These are phyloP conservation scores for Aspergillus pseudotamarii DNA, from an alignment of 2,329 filamentous ascomycete species.

Conservation along the genomic window DNA sequence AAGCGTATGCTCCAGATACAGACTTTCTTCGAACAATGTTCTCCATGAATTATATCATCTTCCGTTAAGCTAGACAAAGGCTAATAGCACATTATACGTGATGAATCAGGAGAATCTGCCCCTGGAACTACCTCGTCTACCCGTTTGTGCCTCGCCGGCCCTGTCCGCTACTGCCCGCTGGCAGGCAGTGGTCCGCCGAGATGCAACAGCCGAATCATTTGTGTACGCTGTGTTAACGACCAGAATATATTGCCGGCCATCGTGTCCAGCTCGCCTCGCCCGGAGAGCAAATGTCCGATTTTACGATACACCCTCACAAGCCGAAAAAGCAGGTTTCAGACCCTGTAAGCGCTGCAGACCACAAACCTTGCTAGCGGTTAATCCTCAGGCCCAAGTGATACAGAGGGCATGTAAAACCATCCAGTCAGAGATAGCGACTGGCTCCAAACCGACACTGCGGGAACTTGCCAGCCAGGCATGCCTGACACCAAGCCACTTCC, in stretches of 20 bases:
- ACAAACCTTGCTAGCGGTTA: constrained; percentile 33
- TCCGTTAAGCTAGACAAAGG: neutral
- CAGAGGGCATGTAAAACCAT: constrained; percentile 37
- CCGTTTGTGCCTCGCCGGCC: constrained; percentile 16
- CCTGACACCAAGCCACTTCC: constrained; percentile 56
- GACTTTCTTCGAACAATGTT: neutral
- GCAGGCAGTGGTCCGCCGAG: constrained; percentile 50
- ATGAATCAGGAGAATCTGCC: constrained; percentile 15
- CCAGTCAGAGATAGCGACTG: constrained; percentile 24
- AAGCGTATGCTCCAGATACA: too few species aligned
- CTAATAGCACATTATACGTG: neutral
- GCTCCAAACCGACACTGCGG: constrained; percentile 43
- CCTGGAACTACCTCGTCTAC: constrained; percentile 29
- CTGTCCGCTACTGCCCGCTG: constrained; percentile 40
- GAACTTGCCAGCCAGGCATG: constrained; percentile 52
- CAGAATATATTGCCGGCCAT: constrained; percentile 59
- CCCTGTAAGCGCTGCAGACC: constrained; percentile 61
- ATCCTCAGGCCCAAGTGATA: constrained; percentile 37
- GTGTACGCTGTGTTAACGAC: constrained; percentile 61
- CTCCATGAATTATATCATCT: neutral
- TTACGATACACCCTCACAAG: constrained; percentile 51
- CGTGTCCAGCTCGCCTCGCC: constrained; percentile 60
- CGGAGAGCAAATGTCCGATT: constrained; percentile 60
- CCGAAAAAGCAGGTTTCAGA: constrained; percentile 54
- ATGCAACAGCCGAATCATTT: constrained; percentile 51